phyloP scores from a whole-genome alignment of 2,329 filamentous ascomycete species.

The Ceratocystis variospora region DNA sequence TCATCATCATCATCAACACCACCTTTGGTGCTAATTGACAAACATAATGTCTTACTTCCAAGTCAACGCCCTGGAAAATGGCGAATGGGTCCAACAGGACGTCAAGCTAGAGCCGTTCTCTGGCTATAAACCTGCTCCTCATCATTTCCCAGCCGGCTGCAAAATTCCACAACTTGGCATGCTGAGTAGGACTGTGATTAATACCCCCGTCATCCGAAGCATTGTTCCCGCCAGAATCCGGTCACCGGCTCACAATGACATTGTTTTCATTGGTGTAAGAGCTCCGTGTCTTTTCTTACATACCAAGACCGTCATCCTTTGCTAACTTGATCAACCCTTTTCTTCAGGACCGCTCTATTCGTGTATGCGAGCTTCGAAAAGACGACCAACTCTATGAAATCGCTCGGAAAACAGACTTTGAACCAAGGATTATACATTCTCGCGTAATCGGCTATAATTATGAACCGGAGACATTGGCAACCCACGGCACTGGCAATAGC shows the following conservation, averaged over 20 bases:
- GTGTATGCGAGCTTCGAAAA: constrained; percentile 59
- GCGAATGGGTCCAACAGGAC: constrained; percentile 44
- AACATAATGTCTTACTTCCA: constrained; percentile 29
- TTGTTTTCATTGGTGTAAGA: constrained; percentile 69
- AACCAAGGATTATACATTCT: constrained; percentile 63
- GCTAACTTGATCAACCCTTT: not conserved
- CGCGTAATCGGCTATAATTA: constrained; percentile 48
- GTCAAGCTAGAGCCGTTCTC: constrained; percentile 33
- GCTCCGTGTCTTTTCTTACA: constrained; percentile 20
- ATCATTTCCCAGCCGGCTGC: constrained; percentile 24
- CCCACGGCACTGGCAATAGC: not conserved
- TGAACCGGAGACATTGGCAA: not conserved
- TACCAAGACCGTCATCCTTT: not conserved
- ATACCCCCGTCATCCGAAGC: constrained; percentile 60
- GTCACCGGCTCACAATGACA: constrained; percentile 56
- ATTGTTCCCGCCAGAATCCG: constrained; percentile 71
- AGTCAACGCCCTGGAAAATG: constrained; percentile 39
- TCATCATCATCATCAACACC: not conserved
- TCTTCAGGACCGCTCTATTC: constrained; percentile 57
- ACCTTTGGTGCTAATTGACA: not conserved
- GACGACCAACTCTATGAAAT: constrained; percentile 62
- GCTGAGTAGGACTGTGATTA: constrained; percentile 62
- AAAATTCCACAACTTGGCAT: constrained; percentile 50
- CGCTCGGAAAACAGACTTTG: constrained; percentile 67
- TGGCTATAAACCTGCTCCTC: constrained; percentile 21